Evolutionary conservation across 2,329 filamentous ascomycete species (phyloP).

Genomic region (Cercospora sojina): DNA sequence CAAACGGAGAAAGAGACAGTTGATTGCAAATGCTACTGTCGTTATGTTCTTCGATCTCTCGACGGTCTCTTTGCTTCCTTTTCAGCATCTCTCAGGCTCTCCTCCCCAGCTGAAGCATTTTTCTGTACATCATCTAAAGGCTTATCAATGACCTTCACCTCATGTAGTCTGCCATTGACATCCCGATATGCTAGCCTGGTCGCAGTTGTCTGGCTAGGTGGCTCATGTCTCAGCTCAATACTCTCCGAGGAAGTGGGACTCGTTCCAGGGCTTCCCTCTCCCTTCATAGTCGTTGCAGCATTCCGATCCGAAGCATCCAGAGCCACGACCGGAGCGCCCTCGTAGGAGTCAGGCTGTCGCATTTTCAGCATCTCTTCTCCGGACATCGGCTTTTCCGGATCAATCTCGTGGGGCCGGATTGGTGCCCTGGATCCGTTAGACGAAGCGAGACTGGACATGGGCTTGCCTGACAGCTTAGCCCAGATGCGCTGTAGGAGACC

Average conservation of each 20-base stretch:
- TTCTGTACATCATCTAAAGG: conserved; percentile 15
- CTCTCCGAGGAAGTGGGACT: not conserved
- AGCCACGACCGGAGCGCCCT: conserved; percentile 11
- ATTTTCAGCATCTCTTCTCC: conserved; percentile 24
- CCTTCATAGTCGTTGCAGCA: conserved; percentile 16
- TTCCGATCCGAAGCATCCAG: conserved; percentile 15
- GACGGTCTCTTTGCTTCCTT: not conserved
- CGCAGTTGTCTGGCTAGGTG: conserved; percentile 21
- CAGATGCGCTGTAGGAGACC: conserved; percentile 23
- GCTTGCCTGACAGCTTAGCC: conserved; percentile 21
- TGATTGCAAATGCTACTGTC: not conserved
- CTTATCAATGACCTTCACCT: conserved; percentile 27
- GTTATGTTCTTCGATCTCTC: not conserved
- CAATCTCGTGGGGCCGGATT: conserved; percentile 20
- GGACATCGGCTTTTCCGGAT: conserved; percentile 22
- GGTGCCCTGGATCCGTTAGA: conserved; percentile 21
- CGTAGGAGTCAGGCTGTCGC: conserved; percentile 12
- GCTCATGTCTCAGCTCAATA: conserved; percentile 22
- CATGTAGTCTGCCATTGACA: conserved; percentile 22
- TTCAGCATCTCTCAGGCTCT: not conserved
- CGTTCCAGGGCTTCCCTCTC: not conserved
- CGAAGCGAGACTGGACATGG: conserved; percentile 13
- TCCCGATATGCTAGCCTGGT: conserved; percentile 26
- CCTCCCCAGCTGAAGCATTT: not conserved
- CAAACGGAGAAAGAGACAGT: not conserved